Base-by-base conservation (phyloP, 2,329 filamentous ascomycete genomes). In the Emergomyces orientalis region DNA sequence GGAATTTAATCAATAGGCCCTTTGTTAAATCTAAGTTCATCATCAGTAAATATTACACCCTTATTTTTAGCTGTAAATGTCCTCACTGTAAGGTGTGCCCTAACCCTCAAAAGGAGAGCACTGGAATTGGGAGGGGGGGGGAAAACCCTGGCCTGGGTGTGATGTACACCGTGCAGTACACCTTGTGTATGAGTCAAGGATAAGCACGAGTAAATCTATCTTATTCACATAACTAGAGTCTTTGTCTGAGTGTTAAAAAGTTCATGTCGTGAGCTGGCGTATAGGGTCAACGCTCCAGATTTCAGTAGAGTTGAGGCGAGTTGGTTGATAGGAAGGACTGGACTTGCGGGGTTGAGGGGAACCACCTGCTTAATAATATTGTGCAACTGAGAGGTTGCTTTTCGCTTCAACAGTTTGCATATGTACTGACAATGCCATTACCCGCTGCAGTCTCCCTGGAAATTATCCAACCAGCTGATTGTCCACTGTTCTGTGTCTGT, bases 351-450 rank as follows among this genome's bases (percentile, higher is more conserved):
- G 37, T 39, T 58, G 55, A 41, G 55, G 55, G 55, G 55, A 30
- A 58, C 9, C 22, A 13, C 3, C 2, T 43, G 55, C 55, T 58
- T 58, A 58, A 58, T 58, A 58, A 58, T 43, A 56, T 56, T 34
- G 37, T 58, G 17, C 34, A 58, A 58, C 37, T 7, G 19, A 13
- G n/a, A n/a, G n/a, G n/a, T n/a, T n/a, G 25, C 2, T 32, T 32
- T 14, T 11, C 7, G 27, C 14, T 19, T 7, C 27, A 54, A 30
- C 25, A 54, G 17, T 32, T 19, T 54, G 51, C 25, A 54, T 30
- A 17, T 32, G 4, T 13, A 27, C 7, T 58, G 34, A 30, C 55
- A 25, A 25, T 57, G 37, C 32, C 5, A 25, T 43, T 39, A 39
- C 30, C 51, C n/a, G 17, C 51, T 37, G 30, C 30, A 54, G 6